Evolutionary conservation across 1,284 basidiomycete genomes (phyloP), one percentile per base, ranked within the genome.

Genomic region (Cutaneotrichosporon cutaneum): DNA sequence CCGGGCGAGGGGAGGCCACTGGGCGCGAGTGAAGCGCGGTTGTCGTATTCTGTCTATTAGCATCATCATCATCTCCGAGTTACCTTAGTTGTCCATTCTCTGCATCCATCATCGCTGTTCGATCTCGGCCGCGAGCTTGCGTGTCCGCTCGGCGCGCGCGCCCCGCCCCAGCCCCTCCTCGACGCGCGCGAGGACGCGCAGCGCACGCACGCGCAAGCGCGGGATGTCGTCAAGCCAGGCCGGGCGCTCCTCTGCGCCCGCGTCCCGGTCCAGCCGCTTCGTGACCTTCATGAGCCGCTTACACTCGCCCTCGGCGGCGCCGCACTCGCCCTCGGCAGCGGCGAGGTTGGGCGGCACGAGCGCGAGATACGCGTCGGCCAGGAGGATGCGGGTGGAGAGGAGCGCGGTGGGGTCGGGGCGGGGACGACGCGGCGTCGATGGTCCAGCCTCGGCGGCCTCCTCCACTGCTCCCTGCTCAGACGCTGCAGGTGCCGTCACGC

Each of bases 151-250:
- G 1, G 69, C 72, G 30, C 72, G 64, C 0, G 57, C 63, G 4
- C 33, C 44, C 14, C 69, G 56, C 2, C 75, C 75, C 2, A 72
- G 59, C 9, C 61, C 69, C 54, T 69, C 67, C 47, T 77, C 70
- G 7, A 75, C 66, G 11, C 44, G 9, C 0, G 68, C 67, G 54
- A 73, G 47, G 22, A 63, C 30, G 11, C 35, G 52, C 27, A 71
- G 54, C 1, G 66, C 67, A n/a, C 66, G 60, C 27, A 63, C 61
- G 32, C 70, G 50, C 22, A 75, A 21, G 8, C 11, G 45, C 18
- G 35, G 33, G 14, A 70, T 42, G 16, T 62, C 52, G 7, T 26
- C 36, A 4, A 61, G 22, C 64, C 57, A 59, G 6, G 21, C 47
- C n/a, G 60, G 59, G 1, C 47, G 39, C 13, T 36, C 52, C n/a